Evolutionary conservation across 2,329 filamentous ascomycete species (phyloP).

Genomic region (Paracorniculantispora psalliotae): DNA sequence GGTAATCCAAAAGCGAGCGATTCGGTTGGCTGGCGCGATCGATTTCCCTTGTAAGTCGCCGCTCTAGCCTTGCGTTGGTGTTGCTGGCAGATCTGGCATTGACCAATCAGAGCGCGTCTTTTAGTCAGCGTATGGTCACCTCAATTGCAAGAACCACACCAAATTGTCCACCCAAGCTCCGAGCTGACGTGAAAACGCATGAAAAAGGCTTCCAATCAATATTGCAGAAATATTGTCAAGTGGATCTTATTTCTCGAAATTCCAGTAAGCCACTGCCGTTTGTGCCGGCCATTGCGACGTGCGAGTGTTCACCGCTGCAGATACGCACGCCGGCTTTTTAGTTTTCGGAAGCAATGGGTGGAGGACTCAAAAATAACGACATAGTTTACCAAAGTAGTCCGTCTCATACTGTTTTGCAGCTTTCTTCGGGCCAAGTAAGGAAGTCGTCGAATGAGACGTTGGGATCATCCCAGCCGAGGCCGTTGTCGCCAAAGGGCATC

Average conservation of each 20-base stretch:
- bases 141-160: not conserved
- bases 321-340: too few relatives aligned
- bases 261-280: slow-evolving; percentile 4
- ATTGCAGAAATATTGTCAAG: not conserved
- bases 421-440: slow-evolving; percentile 16
- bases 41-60: not conserved
- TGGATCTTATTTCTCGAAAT: not conserved
- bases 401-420: not conserved
- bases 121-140: slow-evolving; percentile 26
- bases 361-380: too few relatives aligned
- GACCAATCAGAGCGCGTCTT: slow-evolving; percentile 26
- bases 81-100: not conserved
- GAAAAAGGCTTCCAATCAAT: not conserved
- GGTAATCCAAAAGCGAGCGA: slow-evolving; percentile 5
- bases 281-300: not conserved
- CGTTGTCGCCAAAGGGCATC: not conserved
- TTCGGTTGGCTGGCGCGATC: slow-evolving; percentile 10
- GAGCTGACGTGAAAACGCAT: not conserved
- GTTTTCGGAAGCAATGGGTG: not conserved
- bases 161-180: not conserved
- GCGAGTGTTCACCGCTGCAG: not conserved
- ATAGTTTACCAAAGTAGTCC: not conserved
- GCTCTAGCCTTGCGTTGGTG: not conserved
- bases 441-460: slow-evolving; percentile 18
- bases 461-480: not conserved